Evolutionary conservation across 768 basidiomycete genomes (phyloP).

Genomic region (Coprinellus micaceus): DNA sequence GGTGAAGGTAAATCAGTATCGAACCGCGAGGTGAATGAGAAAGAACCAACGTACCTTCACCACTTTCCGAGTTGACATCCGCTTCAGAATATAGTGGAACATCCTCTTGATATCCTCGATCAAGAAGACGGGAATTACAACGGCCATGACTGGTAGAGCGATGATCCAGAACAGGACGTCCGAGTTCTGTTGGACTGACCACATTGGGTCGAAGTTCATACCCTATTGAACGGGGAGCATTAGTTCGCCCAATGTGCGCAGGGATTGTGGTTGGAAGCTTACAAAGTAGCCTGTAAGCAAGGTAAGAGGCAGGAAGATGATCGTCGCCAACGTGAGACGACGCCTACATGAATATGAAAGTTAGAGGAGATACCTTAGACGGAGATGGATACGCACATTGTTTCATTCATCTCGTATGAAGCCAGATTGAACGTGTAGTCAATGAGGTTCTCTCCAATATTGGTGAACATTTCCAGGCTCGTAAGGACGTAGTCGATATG

Average conservation of each 20-base stretch:
- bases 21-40: no score
- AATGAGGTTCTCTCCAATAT: conserved; percentile 68
- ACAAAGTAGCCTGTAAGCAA: conserved; percentile 67
- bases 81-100: conserved; percentile 46
- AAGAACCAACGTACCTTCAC: conserved; percentile 24
- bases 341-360: conserved; percentile 39
- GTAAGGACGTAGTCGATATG: conserved; percentile 71
- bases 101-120: conserved; percentile 45
- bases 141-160: conserved; percentile 53
- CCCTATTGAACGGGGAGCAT: conserved; percentile 35
- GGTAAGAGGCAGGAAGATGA: conserved; percentile 69
- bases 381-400: conserved; percentile 46
- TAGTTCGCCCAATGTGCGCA: not conserved
- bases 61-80: conserved; percentile 25
- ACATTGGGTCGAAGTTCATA: conserved; percentile 61
- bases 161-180: conserved; percentile 67
- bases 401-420: conserved; percentile 72
- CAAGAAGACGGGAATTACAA: conserved; percentile 52
- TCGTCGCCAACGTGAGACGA: conserved; percentile 62
- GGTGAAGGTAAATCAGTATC: no score
- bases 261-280: conserved; percentile 11
- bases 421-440: conserved; percentile 73
- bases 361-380: not conserved
- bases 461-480: conserved; percentile 70
- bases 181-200: conserved; percentile 42